Evolutionary conservation across 305 asterid species (phyloP).

Genomic region (Rubia occidens): DNA sequence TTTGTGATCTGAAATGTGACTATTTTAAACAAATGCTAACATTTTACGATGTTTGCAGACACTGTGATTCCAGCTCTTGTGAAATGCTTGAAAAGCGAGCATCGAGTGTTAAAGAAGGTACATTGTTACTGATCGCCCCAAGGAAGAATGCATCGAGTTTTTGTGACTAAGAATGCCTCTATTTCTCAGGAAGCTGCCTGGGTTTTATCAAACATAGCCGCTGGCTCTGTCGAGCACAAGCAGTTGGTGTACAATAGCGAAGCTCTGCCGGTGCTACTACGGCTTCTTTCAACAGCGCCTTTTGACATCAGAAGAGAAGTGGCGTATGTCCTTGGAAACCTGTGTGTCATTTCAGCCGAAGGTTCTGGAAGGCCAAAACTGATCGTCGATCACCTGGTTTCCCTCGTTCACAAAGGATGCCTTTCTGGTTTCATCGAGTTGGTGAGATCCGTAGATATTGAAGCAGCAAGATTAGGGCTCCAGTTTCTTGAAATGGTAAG

Average conservation of each 20-base stretch:
- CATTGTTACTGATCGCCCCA: neutral
- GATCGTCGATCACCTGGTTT: constrained; percentile 73
- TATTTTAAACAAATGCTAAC: neutral
- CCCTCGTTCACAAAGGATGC: constrained; percentile 65
- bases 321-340: constrained; percentile 82
- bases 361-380: constrained; percentile 59
- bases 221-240: constrained; percentile 79
- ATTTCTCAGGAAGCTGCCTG: constrained; percentile 77
- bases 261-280: constrained; percentile 46
- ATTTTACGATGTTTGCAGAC: constrained; percentile 32
- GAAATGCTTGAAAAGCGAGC: constrained; percentile 76
- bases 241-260: constrained; percentile 61
- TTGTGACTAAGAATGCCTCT: constrained; percentile 8
- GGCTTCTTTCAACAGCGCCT: constrained; percentile 60
- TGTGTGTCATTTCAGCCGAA: constrained; percentile 67
- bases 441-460: constrained; percentile 76
- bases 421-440: constrained; percentile 65
- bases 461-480: constrained; percentile 89
- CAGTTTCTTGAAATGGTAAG: constrained; percentile 93
- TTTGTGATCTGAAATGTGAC: neutral
- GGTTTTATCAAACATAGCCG: constrained; percentile 85
- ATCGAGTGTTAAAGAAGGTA: constrained; percentile 84
- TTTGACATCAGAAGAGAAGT: constrained; percentile 90
- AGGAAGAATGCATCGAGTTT: neutral
- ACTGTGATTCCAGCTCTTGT: constrained; percentile 52